Base-by-base conservation (phyloP, 352 stramenopile genomes). In the Albugo laibachii region DNA sequence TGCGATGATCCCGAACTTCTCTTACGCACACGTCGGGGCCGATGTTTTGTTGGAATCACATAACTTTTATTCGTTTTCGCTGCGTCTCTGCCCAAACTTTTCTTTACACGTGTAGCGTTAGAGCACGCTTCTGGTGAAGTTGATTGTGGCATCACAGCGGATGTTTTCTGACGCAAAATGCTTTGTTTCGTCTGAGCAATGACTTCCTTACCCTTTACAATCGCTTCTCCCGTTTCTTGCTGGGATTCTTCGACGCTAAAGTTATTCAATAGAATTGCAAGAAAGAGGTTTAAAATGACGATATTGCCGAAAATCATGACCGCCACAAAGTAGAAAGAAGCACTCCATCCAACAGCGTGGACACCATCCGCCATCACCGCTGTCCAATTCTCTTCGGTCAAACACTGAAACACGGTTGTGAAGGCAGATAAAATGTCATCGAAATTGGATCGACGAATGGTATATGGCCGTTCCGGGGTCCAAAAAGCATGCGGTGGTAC, bases 311-410 rank as follows among this genome's bases (percentile, higher is more conserved):
- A 57, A 0, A 94, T 49, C 56, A 94, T 68, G 6, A 71, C 61
- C 10, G 53, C 20, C 14, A 89, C 12, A 40, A 86, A 82, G 52
- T 83, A 93, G 14, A 69, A 3, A 5, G 59, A 43, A 12, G 60
- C 61, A 16, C 31, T 45, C 58, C 56, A 68, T 19, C 58, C 59
- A 11, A 52, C 62, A 4, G 66, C 62, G 16, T 63, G 75, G 53
- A 80, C 68, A 19, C 63, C 66, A 48, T 89, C 67, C 48, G 85
- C 84, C 75, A 95, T 85, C 13, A 93, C 65, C 20, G 60, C 58
- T 53, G 88, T 87, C 82, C 80, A 94, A 59, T 83, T 83, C 45
- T 95, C 83, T 47, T 83, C 79, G 0, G 78, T 82, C 14, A 94
- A 63, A 24, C 89, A 67, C 55, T 94, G 72, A 46, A 93, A 92